Evolutionary conservation across 2,329 filamentous ascomycete genomes (phyloP).

Genomic region (Decorospora gaudefroyi): DNA sequence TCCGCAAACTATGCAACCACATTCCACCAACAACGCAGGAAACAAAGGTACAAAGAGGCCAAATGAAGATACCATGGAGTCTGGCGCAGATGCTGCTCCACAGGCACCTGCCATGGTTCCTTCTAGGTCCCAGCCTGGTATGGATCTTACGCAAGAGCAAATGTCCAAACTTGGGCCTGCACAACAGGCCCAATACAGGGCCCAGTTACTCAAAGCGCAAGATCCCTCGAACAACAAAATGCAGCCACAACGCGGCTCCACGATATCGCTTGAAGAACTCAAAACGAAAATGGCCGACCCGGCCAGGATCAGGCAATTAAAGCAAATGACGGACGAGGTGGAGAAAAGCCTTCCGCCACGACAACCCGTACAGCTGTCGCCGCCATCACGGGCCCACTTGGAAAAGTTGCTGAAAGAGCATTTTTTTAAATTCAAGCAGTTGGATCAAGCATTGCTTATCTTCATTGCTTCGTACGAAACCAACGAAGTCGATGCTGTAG

Average conservation of each 20-base stretch:
- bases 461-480: conserved; percentile 37
- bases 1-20: conserved; percentile 28
- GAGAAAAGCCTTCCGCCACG: conserved; percentile 32
- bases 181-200: conserved; percentile 41
- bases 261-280: conserved; percentile 32
- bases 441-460: conserved; percentile 39
- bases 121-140: conserved; percentile 38
- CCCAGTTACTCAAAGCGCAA: conserved; percentile 43
- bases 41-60: conserved; percentile 45
- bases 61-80: conserved; percentile 51
- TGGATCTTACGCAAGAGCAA: conserved; percentile 42
- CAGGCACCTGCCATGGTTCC: conserved; percentile 46
- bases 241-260: conserved; percentile 30
- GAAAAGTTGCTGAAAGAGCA: conserved; percentile 36
- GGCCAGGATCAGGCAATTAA: conserved; percentile 32
- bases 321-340: conserved; percentile 36
- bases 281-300: conserved; percentile 35
- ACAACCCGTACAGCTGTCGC: conserved; percentile 28
- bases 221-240: conserved; percentile 39
- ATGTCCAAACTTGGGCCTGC: conserved; percentile 40
- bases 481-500: conserved; percentile 31
- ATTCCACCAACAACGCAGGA: conserved; percentile 19
- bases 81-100: conserved; percentile 38
- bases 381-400: conserved; percentile 31
- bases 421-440: conserved; percentile 32